Base-by-base conservation (phyloP, 2,329 filamentous ascomycete genomes). In the Colletotrichum tofieldiae region DNA sequence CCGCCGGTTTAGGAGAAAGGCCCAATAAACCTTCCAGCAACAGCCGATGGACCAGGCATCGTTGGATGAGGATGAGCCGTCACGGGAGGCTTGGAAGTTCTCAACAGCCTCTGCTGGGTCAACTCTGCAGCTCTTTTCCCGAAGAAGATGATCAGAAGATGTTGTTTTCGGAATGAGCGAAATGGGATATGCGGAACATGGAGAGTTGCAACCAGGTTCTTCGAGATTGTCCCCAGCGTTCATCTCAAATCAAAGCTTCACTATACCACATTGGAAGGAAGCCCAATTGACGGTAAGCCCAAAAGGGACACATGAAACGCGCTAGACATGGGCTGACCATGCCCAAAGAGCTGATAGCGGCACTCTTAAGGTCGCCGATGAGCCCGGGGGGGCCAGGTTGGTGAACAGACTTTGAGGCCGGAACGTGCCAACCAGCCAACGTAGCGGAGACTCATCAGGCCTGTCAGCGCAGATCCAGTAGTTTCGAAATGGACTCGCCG, bases 161-260 rank as follows among this genome's bases (percentile, higher is more conserved):
- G 65, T 59, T 55, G 70, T 65, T 55, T 56, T 70, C 70, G 70
- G 70, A 64, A 72, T 72, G 70, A 72, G 70, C 70, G 70, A 72
- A 60, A 72, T 72, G 70, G 65, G 70, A 69, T 72, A 72, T 72
- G 65, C 69, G 59, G 69, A 59, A 72, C 65, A 72, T 72, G 65
- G 39, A 72, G 65, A 69, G 59, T 69, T 63, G 65, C 65, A 65
- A 64, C 69, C 56, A 32, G 69, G 69, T 72, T 69, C 69, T 41
- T 73, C 60, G 63, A 75, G 67, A 75, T 75, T 73, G 51, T 51
- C 65, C 52, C 67, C 70, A 69, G 64, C 73, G 73, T 68, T 74
- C 73, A 75, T 75, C 73, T 74, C 67, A 74, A 67, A 75, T 74
- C 63, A 70, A 62, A 59, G 67, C 64, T 64, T 74, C 67, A 56